phyloP scores from a whole-genome alignment of 2,329 filamentous ascomycete genomes.

The Rhynchosporium agropyri region DNA sequence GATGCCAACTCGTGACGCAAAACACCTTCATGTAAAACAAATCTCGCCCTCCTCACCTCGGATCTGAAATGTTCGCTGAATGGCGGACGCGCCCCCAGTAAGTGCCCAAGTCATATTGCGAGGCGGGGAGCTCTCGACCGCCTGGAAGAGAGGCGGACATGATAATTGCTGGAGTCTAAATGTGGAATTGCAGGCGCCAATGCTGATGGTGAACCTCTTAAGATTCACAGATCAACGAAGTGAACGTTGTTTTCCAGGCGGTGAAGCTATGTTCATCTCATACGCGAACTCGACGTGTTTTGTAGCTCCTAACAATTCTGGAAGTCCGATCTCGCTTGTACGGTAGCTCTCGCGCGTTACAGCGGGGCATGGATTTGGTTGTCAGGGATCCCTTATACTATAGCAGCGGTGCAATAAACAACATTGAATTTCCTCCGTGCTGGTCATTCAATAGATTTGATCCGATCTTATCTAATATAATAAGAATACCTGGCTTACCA shows the following conservation, averaged over 20 bases:
- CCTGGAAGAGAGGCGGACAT: conserved; percentile 71
- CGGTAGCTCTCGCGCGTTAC: too few relatives aligned
- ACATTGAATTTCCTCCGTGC: too few relatives aligned
- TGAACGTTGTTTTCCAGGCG: background rate
- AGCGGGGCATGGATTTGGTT: too few relatives aligned
- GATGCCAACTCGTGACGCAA: conserved; percentile 1
- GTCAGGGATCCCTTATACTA: too few relatives aligned
- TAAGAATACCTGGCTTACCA: too few relatives aligned
- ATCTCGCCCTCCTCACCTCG: conserved; percentile 68
- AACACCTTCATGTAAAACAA: conserved; percentile 17
- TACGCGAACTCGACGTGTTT: too few relatives aligned
- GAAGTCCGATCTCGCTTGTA: too few relatives aligned
- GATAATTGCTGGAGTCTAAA: conserved; percentile 2
- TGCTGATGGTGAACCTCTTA: background rate
- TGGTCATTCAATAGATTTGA: too few relatives aligned
- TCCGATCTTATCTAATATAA: too few relatives aligned
- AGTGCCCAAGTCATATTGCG: conserved; percentile 87
- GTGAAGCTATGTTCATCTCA: background rate
- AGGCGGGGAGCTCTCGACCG: conserved; percentile 80
- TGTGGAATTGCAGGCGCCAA: background rate
- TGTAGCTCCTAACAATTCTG: too few relatives aligned
- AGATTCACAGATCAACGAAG: background rate
- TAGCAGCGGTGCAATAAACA: too few relatives aligned
- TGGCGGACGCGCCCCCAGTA: conserved; percentile 96
- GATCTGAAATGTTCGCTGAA: conserved; percentile 87